Base-by-base conservation (phyloP, 805 yeast species). In the Saccharomycopsis vini region DNA sequence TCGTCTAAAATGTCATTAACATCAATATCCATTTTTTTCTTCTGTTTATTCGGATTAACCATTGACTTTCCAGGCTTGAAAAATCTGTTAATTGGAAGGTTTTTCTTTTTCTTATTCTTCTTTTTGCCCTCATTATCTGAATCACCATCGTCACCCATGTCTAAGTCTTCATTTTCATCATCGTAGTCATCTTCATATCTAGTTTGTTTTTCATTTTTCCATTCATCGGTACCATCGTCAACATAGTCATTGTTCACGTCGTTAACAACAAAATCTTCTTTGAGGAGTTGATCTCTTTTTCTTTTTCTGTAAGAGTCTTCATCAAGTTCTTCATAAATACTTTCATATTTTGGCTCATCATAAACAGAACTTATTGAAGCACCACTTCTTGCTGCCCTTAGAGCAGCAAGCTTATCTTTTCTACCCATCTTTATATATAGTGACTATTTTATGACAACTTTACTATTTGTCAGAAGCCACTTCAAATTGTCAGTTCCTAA, bases 171-270 rank as follows among this genome's bases (percentile, higher is more conserved):
- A 9, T 10, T 6, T 16, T 82, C 82, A 54, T 92, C 97, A 1
- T 86, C 89, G 56, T 89, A 89, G 0, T 97, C 97, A 51, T 80
- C 81, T 22, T 95, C 96, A 52, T 19, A 7, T 59, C 63, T 13
- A 54, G 56, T 43, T 50, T 55, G 15, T 46, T 19, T 2, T 59
- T 69, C 1, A 64, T 70, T 18, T 71, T 77, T 94, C 89, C 95
- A 87, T 47, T 87, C 95, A 54, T 90, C 94, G 5, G 72, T 84
- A 46, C 98, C 98, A 35, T 83, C 83, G 54, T 92, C 97, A 1
- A 87, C 89, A 56, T 90, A 90, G 0, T 97, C 97, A 51, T 81
- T 82, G 24, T 96, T 96, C 52, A 83, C 79, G 59, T 90, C 97
- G 59, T 88, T 96, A 2, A 87, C 95, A 30, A 90, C 92, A 58